These are phyloP conservation scores for Colletotrichum sp. DNA, from an alignment of 2,329 filamentous ascomycete species.

Conservation along the genomic window DNA sequence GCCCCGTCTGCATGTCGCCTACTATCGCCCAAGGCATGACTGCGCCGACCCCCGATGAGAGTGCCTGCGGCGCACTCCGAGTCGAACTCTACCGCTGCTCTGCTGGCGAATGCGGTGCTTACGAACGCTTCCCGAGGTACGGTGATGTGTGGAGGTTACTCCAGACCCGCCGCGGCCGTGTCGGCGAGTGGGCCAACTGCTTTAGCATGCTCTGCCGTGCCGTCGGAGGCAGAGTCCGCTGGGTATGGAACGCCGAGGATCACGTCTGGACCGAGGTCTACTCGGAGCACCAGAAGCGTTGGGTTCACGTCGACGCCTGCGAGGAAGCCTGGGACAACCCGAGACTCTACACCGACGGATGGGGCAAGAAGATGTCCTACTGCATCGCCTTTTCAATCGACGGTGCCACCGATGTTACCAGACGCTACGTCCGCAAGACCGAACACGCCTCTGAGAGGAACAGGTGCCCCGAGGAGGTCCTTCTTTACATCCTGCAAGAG, in stretches of 20 bases:
- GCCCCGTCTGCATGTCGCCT: slow-evolving; percentile 79
- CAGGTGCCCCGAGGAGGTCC: slow-evolving; percentile 84
- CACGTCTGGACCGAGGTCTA: slow-evolving; percentile 99
- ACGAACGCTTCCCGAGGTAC: slow-evolving; percentile 91
- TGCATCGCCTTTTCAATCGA: slow-evolving; percentile 97
- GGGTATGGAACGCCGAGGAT: slow-evolving; percentile 98
- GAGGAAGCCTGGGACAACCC: slow-evolving; percentile 97
- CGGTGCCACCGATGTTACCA: slow-evolving; percentile 71
- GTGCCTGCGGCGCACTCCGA: slow-evolving; percentile 82
- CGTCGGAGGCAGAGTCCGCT: slow-evolving; percentile 87
- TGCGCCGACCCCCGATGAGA: slow-evolving; percentile 85
- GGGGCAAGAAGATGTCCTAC: slow-evolving; percentile 96
- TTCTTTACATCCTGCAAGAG: slow-evolving; percentile 91
- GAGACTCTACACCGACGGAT: slow-evolving; percentile 89
- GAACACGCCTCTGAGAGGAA: slow-evolving; percentile 77
- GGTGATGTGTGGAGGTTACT: slow-evolving; percentile 93
- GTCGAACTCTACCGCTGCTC: slow-evolving; percentile 94
- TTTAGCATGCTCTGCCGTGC: slow-evolving; percentile 98
- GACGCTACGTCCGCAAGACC: slow-evolving; percentile 73
- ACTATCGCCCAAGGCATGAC: slow-evolving; percentile 86
- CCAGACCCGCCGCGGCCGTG: slow-evolving; percentile 83
- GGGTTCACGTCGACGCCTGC: slow-evolving; percentile 96
- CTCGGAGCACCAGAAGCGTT: slow-evolving; percentile 89
- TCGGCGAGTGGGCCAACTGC: slow-evolving; percentile 97
- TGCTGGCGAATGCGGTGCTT: slow-evolving; percentile 73